Conservation (phyloP, 176 grass and related monocot species). For the Musa schizocarpa region DNA sequence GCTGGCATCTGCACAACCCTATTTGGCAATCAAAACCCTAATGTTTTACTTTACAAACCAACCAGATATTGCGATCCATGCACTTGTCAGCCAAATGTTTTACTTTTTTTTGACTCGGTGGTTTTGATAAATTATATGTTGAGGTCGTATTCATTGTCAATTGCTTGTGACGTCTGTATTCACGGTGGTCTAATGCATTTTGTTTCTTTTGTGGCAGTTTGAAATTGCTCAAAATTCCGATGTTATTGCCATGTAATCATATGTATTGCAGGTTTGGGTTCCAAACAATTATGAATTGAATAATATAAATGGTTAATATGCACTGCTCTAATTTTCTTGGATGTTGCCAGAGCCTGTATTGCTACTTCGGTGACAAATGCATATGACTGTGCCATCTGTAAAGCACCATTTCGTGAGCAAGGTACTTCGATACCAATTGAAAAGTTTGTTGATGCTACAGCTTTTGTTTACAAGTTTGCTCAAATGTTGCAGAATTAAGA, state of each 20-base stretch:
- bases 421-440: constrained; percentile 23
- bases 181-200: not conserved
- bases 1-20: too few species aligned
- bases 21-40: too few species aligned
- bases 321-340: not conserved
- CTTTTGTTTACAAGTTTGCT: not conserved
- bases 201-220: constrained; percentile 31
- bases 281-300: constrained; percentile 1
- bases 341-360: constrained; percentile 53
- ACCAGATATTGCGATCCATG: too few species aligned
- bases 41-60: not conserved
- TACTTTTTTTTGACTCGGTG: too few species aligned
- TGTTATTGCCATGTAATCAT: constrained; percentile 71
- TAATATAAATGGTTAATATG: not conserved
- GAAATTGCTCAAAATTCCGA: constrained; percentile 67
- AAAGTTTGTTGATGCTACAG: not conserved
- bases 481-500: constrained; percentile 29
- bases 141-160: not conserved
- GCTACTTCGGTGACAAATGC: constrained; percentile 23
- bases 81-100: too few species aligned
- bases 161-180: not conserved
- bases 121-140: too few species aligned
- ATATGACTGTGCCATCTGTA: constrained; percentile 68
- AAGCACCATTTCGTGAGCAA: constrained; percentile 48
- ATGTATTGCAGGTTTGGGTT: constrained; percentile 64